Evolutionary conservation across 352 stramenopile genomes (phyloP).

Genomic region (Elongisporangium undulatum): DNA sequence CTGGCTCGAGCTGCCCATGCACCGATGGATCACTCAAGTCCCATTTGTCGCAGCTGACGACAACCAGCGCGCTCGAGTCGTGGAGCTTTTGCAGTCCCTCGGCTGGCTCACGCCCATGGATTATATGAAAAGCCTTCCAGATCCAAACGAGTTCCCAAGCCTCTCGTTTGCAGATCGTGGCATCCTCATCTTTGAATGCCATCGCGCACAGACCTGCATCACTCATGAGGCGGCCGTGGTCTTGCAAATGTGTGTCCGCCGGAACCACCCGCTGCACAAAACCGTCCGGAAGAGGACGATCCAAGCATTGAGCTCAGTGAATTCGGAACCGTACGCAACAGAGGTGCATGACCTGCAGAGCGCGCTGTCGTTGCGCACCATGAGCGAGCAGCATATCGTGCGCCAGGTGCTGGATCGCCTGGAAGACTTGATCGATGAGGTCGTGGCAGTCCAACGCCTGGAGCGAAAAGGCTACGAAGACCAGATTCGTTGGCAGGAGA

Average conservation of each 20-base stretch:
- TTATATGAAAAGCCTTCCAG: constrained; percentile 12
- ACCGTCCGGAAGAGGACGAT: not conserved
- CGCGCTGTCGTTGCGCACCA: constrained; percentile 7
- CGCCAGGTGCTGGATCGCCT: constrained; percentile 21
- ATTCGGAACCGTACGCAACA: constrained; percentile 2
- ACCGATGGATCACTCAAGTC: constrained; percentile 20
- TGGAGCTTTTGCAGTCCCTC: constrained; percentile 8
- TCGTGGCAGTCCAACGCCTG: constrained; percentile 13
- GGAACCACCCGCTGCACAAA: constrained; percentile 5
- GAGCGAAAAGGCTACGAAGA: constrained; percentile 17
- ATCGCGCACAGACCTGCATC: constrained; percentile 19
- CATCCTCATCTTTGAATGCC: constrained; percentile 36
- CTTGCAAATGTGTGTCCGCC: constrained; percentile 31
- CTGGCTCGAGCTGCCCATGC: constrained; percentile 37
- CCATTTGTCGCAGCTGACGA: not conserved
- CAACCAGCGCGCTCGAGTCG: not conserved
- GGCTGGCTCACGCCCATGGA: constrained; percentile 30
- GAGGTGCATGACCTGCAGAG: constrained; percentile 2
- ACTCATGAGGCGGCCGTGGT: constrained; percentile 19
- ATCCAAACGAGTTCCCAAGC: constrained; percentile 13
- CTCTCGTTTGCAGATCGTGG: constrained; percentile 32
- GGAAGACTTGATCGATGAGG: constrained; percentile 24
- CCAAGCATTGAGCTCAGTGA: not conserved
- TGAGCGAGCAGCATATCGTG: constrained; percentile 20
- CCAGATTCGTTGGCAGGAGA: constrained; percentile 19